Evolutionary conservation across 352 stramenopile genomes (phyloP).

Genomic region (Globisporangium mamillatum): DNA sequence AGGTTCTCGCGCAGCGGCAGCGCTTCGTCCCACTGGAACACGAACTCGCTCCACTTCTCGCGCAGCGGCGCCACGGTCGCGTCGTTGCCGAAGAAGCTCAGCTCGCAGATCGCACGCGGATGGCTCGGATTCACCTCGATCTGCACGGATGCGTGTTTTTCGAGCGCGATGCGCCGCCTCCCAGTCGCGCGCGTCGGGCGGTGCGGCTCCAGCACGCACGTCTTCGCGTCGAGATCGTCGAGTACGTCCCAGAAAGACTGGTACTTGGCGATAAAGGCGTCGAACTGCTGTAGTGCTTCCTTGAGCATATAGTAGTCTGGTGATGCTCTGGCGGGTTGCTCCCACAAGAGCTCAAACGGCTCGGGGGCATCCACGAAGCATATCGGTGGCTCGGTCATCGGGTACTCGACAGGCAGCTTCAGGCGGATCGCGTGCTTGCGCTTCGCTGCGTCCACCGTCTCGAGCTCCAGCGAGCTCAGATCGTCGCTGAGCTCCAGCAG

Average conservation of each 20-base stretch:
- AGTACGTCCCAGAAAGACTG: conserved; percentile 80
- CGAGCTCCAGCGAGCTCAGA: conserved; percentile 50
- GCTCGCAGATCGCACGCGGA: conserved; percentile 46
- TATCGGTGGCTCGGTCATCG: conserved; percentile 20
- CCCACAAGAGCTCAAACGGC: conserved; percentile 28
- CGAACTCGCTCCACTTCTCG: conserved; percentile 52
- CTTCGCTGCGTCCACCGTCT: conserved; percentile 32
- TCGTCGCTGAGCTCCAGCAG: conserved; percentile 59
- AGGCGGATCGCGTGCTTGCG: conserved; percentile 48
- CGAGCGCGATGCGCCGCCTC: conserved; percentile 57
- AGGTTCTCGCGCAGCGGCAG: conserved; percentile 61
- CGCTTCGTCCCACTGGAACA: conserved; percentile 63
- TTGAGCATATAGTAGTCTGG: conserved; percentile 17
- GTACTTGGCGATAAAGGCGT: conserved; percentile 27
- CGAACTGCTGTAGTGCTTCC: conserved; percentile 5
- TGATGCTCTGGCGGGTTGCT: neutral
- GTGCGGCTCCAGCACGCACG: conserved; percentile 77
- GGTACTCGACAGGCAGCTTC: conserved; percentile 41
- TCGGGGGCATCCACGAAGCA: conserved; percentile 59
- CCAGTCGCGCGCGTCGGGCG: conserved; percentile 62
- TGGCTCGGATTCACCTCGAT: conserved; percentile 53
- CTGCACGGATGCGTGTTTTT: conserved; percentile 69
- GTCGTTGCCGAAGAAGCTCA: conserved; percentile 80
- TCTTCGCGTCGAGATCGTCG: conserved; percentile 67
- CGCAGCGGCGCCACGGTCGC: conserved; percentile 44